These are phyloP conservation scores for Thalassiosira exigua DNA, from an alignment of 352 stramenopile genomes.

Conservation along the genomic window DNA sequence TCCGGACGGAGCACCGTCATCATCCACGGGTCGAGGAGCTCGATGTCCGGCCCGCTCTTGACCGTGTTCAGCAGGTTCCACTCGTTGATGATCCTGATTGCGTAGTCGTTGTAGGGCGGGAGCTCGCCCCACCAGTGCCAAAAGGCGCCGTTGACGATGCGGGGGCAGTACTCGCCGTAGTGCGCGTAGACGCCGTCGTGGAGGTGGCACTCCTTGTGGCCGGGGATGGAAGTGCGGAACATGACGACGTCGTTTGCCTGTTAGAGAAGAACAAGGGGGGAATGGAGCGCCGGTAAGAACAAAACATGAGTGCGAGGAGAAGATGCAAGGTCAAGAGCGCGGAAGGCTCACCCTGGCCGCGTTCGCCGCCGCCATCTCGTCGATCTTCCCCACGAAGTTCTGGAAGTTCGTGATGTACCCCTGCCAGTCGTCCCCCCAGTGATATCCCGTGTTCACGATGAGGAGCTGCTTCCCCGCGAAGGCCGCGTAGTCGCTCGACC, in stretches of 20 bases:
- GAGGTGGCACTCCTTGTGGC: constrained; percentile 57
- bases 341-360: constrained; percentile 26
- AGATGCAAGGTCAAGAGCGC: neutral
- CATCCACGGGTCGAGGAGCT: constrained; percentile 58
- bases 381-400: constrained; percentile 42
- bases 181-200: constrained; percentile 35
- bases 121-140: constrained; percentile 62
- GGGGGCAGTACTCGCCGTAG: constrained; percentile 48
- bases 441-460: constrained; percentile 49
- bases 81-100: constrained; percentile 50
- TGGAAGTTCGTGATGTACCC: constrained; percentile 52
- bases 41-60: constrained; percentile 46
- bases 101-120: constrained; percentile 59
- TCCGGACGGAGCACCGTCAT: constrained; percentile 65
- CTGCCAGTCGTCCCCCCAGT: constrained; percentile 53
- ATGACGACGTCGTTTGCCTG: constrained; percentile 45
- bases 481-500: constrained; percentile 29
- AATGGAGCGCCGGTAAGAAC: neutral
- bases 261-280: neutral
- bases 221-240: constrained; percentile 55
- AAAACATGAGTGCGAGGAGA: constrained; percentile 1
- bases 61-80: constrained; percentile 52
- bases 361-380: constrained; percentile 27
- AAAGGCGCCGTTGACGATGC: constrained; percentile 56
- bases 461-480: constrained; percentile 35